Base-by-base conservation (phyloP, 2,329 filamentous ascomycete species). In the Ophiostoma ips region DNA sequence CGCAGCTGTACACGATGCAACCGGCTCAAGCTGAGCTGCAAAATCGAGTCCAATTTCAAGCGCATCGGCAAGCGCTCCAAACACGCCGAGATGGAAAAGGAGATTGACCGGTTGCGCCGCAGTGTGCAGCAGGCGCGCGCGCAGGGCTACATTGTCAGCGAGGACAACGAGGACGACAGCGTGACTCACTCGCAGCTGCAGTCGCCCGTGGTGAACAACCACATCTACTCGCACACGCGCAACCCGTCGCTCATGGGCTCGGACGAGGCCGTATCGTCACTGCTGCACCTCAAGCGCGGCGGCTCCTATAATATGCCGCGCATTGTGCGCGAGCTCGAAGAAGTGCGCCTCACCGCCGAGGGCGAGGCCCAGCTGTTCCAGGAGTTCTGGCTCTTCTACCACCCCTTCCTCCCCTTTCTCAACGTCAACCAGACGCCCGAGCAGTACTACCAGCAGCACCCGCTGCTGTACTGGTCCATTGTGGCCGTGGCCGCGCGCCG, bases 1-100 rank as follows among this genome's bases (percentile, higher is more conserved):
- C 76, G 79, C 59, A 79, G 78, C 59, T 92, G 86, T 68, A 81
- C 81, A 49, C 76, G 86, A 51, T 92, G 86, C 68, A 77, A 77
- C 62, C 84, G 87, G 59, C 76, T 89, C 61, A 85, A 84, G 65
- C 79, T 90, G 54, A 77, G 82, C 54, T 92, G 86, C 72, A 86
- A 87, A 64, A 90, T 92, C 64, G 84, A 90, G 64, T 85, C 83
- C 60, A 87, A 88, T 65, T 90, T 90, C 68, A 89, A 88, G 72
- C 81, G 85, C 58, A 72, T 89, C 16, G 65, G 85, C 55, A 92
- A 92, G 70, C 77, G 85, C 38, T 84, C 79, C 56, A 84, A 86
- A 63, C 84, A 90, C 65, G 84, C 84, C 59, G 85, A 89, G 66
- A 89, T 89, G 84, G 84, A 87, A 62, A 84, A 81, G 66, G 83